Percentiles rank a stretch among this genome's conserved stretches.
Evolutionary conservation across 129 eudicot genomes (phyloP).

Genomic region (Chrysanthemum seticuspe): DNA sequence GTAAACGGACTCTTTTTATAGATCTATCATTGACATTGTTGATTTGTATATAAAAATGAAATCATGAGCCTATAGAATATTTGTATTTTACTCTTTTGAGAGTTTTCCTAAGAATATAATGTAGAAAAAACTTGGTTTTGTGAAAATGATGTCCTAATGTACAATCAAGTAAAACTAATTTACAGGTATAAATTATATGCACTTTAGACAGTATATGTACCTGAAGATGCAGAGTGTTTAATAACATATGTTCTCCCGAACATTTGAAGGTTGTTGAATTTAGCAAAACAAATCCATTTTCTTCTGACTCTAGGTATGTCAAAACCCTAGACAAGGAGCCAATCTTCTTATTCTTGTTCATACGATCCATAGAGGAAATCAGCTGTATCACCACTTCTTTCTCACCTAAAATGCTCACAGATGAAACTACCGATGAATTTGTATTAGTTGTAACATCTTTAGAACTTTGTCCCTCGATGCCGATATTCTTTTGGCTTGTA

Average conservation of each 20-base stretch:
- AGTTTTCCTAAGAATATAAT: no score
- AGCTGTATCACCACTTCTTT: conserved; percentile 45
- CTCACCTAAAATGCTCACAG: conserved; percentile 33
- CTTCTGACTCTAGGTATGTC: conserved; percentile 34
- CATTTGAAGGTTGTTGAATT: conserved; percentile 42
- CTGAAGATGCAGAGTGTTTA: conserved; percentile 46
- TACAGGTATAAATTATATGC: no score
- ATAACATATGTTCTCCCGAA: conserved; percentile 21
- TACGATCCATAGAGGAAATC: conserved; percentile 29
- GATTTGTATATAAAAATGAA: no score
- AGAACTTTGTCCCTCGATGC: conserved; percentile 14
- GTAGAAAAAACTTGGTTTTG: no score
- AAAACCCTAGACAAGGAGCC: conserved; percentile 27
- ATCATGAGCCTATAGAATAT: no score
- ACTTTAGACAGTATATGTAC: conserved; percentile 18
- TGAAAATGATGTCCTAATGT: no score
- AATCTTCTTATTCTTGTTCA: conserved; percentile 19
- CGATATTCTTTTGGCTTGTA: not conserved
- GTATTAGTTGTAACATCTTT: conserved; percentile 1
- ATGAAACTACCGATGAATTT: conserved; percentile 22
- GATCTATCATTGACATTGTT: no score
- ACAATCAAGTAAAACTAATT: no score
- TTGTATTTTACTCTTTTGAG: not conserved
- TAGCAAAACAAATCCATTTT: conserved; percentile 35
- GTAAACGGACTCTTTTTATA: no score